phyloP scores from a whole-genome alignment of 192 early-diverging fungal genomes.

The Phycomyces nitens region DNA sequence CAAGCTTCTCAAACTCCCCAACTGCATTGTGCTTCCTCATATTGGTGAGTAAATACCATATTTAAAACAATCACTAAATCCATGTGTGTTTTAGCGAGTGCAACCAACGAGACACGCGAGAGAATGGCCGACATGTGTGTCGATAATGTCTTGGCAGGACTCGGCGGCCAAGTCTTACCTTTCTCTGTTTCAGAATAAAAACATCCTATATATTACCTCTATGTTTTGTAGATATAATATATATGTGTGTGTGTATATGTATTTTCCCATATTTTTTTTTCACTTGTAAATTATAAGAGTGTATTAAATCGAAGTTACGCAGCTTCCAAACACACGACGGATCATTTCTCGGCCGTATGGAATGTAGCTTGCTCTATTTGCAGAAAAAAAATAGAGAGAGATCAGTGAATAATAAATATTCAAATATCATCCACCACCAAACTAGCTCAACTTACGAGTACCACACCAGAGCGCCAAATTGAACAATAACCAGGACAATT shows the following conservation, averaged over 20 bases:
- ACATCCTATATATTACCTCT: neutral
- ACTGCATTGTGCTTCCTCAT: slow-evolving; percentile 80
- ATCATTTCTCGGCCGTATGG: slow-evolving; percentile 73
- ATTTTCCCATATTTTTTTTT: neutral
- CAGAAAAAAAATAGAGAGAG: slow-evolving; percentile 3
- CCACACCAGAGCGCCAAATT: slow-evolving; percentile 89
- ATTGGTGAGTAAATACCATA: slow-evolving; percentile 53
- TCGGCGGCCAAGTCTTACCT: slow-evolving; percentile 49
- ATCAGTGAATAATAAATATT: neutral
- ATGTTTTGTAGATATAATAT: too few relatives aligned
- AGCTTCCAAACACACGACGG: slow-evolving; percentile 36
- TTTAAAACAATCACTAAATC: too few relatives aligned
- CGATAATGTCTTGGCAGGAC: slow-evolving; percentile 64
- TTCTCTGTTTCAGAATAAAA: slow-evolving; percentile 3
- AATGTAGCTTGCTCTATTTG: slow-evolving; percentile 80
- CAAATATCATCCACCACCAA: too few relatives aligned
- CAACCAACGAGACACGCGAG: slow-evolving; percentile 79
- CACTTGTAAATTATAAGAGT: slow-evolving; percentile 1
- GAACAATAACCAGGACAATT: slow-evolving; percentile 77
- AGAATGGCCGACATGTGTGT: slow-evolving; percentile 75
- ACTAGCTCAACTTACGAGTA: slow-evolving; percentile 48
- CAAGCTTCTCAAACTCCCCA: slow-evolving; percentile 53
- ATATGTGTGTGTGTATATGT: too few relatives aligned
- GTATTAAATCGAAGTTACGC: slow-evolving; percentile 31
- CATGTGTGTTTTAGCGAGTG: slow-evolving; percentile 45